phyloP scores from a whole-genome alignment of 1,139 yeast genomes.

The Candida tropicalis region DNA sequence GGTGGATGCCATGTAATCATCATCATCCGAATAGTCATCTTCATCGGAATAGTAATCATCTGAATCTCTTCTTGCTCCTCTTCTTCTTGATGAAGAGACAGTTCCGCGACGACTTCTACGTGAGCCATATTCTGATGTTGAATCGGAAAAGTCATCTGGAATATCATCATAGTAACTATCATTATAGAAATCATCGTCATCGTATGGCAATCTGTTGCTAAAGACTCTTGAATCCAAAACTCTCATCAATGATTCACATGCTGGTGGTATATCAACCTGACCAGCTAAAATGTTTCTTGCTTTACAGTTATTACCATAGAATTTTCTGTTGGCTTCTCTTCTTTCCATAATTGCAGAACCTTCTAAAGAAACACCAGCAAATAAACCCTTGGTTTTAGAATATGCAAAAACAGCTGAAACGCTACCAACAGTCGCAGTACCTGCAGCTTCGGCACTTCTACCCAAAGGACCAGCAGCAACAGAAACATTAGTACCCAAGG shows the following conservation, averaged over 20 bases:
- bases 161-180: constrained; percentile 69
- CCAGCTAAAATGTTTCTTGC: constrained; percentile 85
- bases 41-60: constrained; percentile 44
- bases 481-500: constrained; percentile 93
- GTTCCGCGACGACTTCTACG: constrained; percentile 31
- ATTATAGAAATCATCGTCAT: constrained; percentile 56
- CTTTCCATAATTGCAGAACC: constrained; percentile 95
- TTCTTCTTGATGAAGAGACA: constrained; percentile 20
- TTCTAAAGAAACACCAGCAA: constrained; percentile 96
- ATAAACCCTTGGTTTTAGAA: constrained; percentile 93
- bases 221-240: constrained; percentile 86
- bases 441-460: constrained; percentile 97
- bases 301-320: constrained; percentile 85
- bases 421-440: constrained; percentile 84
- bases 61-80: constrained; percentile 40
- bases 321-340: constrained; percentile 94
- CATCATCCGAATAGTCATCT: constrained; percentile 39
- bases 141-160: constrained; percentile 64
- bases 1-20: constrained; percentile 19
- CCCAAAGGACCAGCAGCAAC: constrained; percentile 99
- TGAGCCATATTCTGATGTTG: constrained; percentile 35
- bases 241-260: constrained; percentile 86
- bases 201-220: constrained; percentile 54
- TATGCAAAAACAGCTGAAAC: constrained; percentile 93
- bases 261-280: constrained; percentile 88